These are phyloP conservation scores for Botrytis cinerea DNA, from an alignment of 2,329 filamentous ascomycete species.

Conservation along the genomic window DNA sequence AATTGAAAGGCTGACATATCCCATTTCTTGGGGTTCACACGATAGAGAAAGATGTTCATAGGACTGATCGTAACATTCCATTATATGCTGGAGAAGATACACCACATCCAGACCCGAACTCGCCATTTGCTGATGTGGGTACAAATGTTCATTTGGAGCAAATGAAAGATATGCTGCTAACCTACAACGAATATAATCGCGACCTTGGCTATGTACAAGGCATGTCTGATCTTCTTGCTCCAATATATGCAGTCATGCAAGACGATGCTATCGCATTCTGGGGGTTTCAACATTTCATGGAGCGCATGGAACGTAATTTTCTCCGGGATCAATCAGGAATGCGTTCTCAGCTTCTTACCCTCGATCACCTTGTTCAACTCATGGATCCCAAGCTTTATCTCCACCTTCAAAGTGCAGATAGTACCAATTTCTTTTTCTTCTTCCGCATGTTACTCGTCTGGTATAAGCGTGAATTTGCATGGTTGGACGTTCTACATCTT, in stretches of 20 bases:
- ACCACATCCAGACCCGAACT: slow-evolving; percentile 93
- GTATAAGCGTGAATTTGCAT: slow-evolving; percentile 97
- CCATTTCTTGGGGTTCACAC: slow-evolving; percentile 53
- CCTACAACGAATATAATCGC: slow-evolving; percentile 97
- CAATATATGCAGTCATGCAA: slow-evolving; percentile 95
- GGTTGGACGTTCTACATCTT: slow-evolving; percentile 79
- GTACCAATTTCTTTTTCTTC: slow-evolving; percentile 99
- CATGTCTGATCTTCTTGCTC: slow-evolving; percentile 95
- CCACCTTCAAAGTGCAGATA: slow-evolving; percentile 86
- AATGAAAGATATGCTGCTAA: slow-evolving; percentile 98
- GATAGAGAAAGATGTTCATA: slow-evolving; percentile 96
- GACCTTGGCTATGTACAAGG: slow-evolving; percentile 97
- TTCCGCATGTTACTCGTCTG: slow-evolving; percentile 98
- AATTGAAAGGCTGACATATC: slow-evolving; percentile 43
- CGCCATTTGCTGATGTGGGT: slow-evolving; percentile 86
- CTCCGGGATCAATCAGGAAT: slow-evolving; percentile 94
- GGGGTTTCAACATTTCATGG: slow-evolving; percentile 95
- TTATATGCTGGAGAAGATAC: slow-evolving; percentile 96
- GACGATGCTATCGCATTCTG: slow-evolving; percentile 97
- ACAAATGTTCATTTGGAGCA: slow-evolving; percentile 98
- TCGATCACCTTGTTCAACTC: slow-evolving; percentile 93
- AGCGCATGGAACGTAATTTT: slow-evolving; percentile 97
- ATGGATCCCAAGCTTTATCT: slow-evolving; percentile 94
- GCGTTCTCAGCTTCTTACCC: slow-evolving; percentile 83
- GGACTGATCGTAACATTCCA: slow-evolving; percentile 91